phyloP scores from a whole-genome alignment of 2,329 filamentous ascomycete genomes.

The Phoma herbarum region DNA sequence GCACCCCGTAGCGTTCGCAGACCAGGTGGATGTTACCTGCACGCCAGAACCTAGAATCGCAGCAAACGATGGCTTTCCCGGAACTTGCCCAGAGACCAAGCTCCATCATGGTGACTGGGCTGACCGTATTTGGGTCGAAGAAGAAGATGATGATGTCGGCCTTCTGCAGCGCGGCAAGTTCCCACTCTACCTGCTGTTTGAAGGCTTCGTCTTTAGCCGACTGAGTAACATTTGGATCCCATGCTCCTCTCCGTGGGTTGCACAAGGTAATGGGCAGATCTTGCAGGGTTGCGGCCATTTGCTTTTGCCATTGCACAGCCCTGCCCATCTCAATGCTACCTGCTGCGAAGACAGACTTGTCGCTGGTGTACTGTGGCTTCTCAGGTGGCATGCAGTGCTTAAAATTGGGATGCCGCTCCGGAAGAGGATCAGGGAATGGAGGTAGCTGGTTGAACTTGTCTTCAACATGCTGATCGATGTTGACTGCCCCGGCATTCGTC shows the following conservation, averaged over 20 bases:
- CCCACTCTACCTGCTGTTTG: slow-evolving; percentile 67
- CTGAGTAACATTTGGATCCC: slow-evolving; percentile 64
- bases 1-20: slow-evolving; percentile 59
- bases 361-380: slow-evolving; percentile 23
- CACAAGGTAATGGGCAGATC: slow-evolving; percentile 62
- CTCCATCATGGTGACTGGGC: slow-evolving; percentile 68
- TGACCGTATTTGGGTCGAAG: slow-evolving; percentile 62
- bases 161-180: slow-evolving; percentile 64
- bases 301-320: slow-evolving; percentile 62
- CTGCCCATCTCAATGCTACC: slow-evolving; percentile 62
- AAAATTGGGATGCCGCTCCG: slow-evolving; percentile 20
- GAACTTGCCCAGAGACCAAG: slow-evolving; percentile 63
- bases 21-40: slow-evolving; percentile 68
- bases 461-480: slow-evolving; percentile 33
- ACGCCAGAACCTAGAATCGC: slow-evolving; percentile 63
- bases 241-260: slow-evolving; percentile 66
- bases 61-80: slow-evolving; percentile 63
- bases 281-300: slow-evolving; percentile 54
- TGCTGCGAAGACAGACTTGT: slow-evolving; percentile 64
- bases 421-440: slow-evolving; percentile 12
- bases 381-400: slow-evolving; percentile 29
- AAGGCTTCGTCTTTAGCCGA: slow-evolving; percentile 55
- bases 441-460: slow-evolving; percentile 33
- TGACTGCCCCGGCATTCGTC: slow-evolving; percentile 1
- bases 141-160: slow-evolving; percentile 66